Evolutionary conservation across 305 asterid genomes (phyloP).

Genomic region (Rubia peregrina): DNA sequence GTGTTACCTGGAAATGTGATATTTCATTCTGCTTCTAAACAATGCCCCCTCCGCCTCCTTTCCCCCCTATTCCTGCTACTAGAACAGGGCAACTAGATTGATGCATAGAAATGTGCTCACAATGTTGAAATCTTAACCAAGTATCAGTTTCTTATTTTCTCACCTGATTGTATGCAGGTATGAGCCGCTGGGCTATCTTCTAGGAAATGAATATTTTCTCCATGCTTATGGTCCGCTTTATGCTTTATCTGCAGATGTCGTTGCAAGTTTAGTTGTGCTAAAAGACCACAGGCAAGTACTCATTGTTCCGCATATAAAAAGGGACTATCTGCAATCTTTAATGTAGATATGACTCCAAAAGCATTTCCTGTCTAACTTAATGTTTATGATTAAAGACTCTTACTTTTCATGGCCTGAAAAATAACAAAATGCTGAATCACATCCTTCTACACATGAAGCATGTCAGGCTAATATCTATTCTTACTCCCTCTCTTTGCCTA

Average conservation of each 20-base stretch:
- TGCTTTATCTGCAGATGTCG: constrained; percentile 94
- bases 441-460: neutral
- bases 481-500: neutral
- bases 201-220: constrained; percentile 92
- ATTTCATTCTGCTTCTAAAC: too few species aligned
- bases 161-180: constrained; percentile 50
- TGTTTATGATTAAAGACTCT: neutral
- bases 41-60: too few species aligned
- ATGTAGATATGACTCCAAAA: neutral
- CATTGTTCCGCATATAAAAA: constrained; percentile 6
- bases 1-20: neutral
- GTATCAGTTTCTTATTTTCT: constrained; percentile 7
- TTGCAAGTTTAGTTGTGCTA: constrained; percentile 83
- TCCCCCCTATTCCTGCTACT: too few species aligned
- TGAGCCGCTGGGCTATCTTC: constrained; percentile 72
- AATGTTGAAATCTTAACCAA: neutral
- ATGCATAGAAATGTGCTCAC: neutral
- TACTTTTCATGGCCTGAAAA: constrained; percentile 2
- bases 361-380: neutral
- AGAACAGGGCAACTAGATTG: neutral
- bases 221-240: constrained; percentile 97
- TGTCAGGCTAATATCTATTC: neutral
- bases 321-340: neutral
- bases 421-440: neutral
- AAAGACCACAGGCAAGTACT: constrained; percentile 56